Percentiles rank a stretch among this genome's conserved stretches.
phyloP scores from a whole-genome alignment of 192 early-diverging fungal species.

The Gorgonomyces haynaldii region DNA sequence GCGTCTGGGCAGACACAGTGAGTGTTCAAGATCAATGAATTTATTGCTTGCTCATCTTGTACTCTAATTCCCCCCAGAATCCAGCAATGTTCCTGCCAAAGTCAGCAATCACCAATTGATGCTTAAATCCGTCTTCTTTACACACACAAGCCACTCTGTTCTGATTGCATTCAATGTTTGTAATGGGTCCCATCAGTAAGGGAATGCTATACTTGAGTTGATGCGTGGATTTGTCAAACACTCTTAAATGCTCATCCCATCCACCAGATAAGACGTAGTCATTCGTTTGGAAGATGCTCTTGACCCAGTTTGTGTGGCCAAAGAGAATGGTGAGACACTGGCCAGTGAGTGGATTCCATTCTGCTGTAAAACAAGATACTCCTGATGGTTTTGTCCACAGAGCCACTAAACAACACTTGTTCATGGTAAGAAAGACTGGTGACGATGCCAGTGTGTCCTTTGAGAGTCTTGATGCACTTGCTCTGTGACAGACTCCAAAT shows the following conservation, averaged over 20 bases:
- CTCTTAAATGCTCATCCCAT: slow-evolving; percentile 21
- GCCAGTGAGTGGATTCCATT: slow-evolving; percentile 22
- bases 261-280: slow-evolving; percentile 22
- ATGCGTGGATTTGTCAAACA: slow-evolving; percentile 15
- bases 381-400: slow-evolving; percentile 24
- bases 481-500: slow-evolving; percentile 31
- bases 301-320: slow-evolving; percentile 23
- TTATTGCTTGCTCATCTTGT: too few relatives aligned
- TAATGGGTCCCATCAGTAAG: slow-evolving; percentile 22
- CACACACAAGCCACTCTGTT: slow-evolving; percentile 13
- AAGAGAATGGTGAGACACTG: slow-evolving; percentile 11
- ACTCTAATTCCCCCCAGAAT: slow-evolving; percentile 2
- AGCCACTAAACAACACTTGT: slow-evolving; percentile 25
- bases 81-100: slow-evolving; percentile 15
- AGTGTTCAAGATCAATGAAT: too few relatives aligned
- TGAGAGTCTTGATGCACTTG: slow-evolving; percentile 32
- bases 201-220: slow-evolving; percentile 9
- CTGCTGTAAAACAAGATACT: slow-evolving; percentile 14
- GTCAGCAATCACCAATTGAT: slow-evolving; percentile 21
- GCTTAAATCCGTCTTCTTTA: slow-evolving; percentile 22
- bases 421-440: slow-evolving; percentile 20
- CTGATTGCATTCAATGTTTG: slow-evolving; percentile 16
- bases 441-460: slow-evolving; percentile 37
- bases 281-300: slow-evolving; percentile 11
- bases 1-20: too few relatives aligned